Conservation (phyloP, 2,329 filamentous ascomycete genomes). For the Exophiala sp. region DNA sequence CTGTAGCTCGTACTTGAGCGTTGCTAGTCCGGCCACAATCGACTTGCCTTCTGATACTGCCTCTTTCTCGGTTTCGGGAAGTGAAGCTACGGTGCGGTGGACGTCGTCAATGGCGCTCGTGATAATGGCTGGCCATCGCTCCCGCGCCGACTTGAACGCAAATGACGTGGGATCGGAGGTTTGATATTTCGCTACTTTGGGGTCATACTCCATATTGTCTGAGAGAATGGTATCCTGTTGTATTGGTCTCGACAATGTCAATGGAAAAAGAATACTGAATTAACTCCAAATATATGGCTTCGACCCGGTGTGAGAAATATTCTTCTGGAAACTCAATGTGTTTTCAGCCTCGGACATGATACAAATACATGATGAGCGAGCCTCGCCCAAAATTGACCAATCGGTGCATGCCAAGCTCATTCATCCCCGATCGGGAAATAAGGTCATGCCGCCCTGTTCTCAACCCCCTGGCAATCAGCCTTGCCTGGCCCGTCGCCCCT, state of each 20-base stretch:
- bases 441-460: no score
- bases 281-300: neutral
- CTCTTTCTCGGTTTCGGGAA: constrained; percentile 52
- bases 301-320: neutral
- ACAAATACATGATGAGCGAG: no score
- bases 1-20: constrained; percentile 89
- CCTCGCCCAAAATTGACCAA: constrained; percentile 11
- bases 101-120: constrained; percentile 91
- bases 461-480: no score
- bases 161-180: constrained; percentile 83
- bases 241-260: neutral
- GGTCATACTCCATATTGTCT: constrained; percentile 63
- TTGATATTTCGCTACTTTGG: constrained; percentile 58
- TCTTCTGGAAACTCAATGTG: neutral
- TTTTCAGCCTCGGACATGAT: no score
- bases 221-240: neutral
- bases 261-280: neutral
- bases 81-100: constrained; percentile 54
- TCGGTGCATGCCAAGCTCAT: constrained; percentile 9
- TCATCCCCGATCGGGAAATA: no score
- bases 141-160: constrained; percentile 73
- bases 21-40: constrained; percentile 71
- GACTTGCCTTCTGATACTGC: constrained; percentile 75
- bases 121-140: constrained; percentile 90
- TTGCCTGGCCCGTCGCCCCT: no score